Evolutionary conservation across 108 stramenopile species (phyloP).

Genomic region (Chaetoceros muelleri): DNA sequence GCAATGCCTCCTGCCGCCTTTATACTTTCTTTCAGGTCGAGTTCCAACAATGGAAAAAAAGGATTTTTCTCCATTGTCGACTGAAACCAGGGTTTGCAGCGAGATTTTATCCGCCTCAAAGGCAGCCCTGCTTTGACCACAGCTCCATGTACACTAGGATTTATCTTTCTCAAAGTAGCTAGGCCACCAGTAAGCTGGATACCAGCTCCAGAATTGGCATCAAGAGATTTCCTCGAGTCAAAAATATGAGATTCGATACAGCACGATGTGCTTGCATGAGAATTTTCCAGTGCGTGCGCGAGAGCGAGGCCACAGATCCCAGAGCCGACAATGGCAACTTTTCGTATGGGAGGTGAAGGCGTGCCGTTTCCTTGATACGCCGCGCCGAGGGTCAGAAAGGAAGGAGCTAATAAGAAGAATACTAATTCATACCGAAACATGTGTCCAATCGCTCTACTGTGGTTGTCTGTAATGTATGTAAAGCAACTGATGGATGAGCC

Average conservation of each 20-base stretch:
- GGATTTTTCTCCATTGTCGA: constrained; percentile 11
- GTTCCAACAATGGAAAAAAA: constrained; percentile 32
- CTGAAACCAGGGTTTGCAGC: constrained; percentile 48
- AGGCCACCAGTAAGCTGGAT: constrained; percentile 64
- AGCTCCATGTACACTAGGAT: constrained; percentile 28
- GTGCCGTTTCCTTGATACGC: no score
- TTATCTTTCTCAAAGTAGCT: constrained; percentile 45
- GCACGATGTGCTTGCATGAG: constrained; percentile 1
- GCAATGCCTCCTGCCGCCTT: constrained; percentile 15
- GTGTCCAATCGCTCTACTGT: no score
- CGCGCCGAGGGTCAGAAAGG: no score
- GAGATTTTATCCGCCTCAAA: constrained; percentile 24
- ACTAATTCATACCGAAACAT: no score
- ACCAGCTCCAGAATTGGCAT: constrained; percentile 37
- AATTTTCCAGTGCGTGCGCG: constrained; percentile 46
- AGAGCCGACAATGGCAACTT: constrained; percentile 29
- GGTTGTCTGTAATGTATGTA: no score
- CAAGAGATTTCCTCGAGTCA: constrained; percentile 35
- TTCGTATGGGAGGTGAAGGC: constrained; percentile 16
- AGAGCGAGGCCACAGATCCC: constrained; percentile 64
- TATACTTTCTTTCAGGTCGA: constrained; percentile 36
- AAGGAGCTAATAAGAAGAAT: no score
- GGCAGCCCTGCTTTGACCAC: constrained; percentile 50
- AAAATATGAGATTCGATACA: constrained; percentile 40
- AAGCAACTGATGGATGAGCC: no score